Evolutionary conservation across 2,329 filamentous ascomycete genomes (phyloP), one percentile per base, ranked within the genome.

Genomic region (Botryotinia narcissicola): DNA sequence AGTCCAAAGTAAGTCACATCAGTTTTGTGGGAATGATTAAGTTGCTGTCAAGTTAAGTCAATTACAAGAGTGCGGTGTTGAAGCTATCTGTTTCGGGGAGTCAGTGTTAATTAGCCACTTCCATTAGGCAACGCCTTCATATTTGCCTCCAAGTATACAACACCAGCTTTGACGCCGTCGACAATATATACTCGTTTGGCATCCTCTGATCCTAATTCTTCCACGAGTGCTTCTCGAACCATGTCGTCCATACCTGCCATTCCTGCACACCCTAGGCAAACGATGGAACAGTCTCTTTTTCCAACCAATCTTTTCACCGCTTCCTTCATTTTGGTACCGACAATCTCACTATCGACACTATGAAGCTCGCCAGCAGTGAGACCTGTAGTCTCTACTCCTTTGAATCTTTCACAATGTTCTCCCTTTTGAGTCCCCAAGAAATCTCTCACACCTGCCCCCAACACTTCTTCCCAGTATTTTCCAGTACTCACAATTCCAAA

Each of bases 401-500:
- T 92, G 80, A 97, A 97, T 64, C 76, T 75, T 37, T 71, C 74
- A n/a, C 75, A 75, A 3, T 63, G 37, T 37, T 74, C 74, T 22
- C 80, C 81, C 73, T 63, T 16, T 80, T 76, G 10, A 77, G 77
- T 2, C 0, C 91, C 92, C 0, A 97, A 82, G 75, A 93, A 91
- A 0, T 83, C 81, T 3, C 83, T 83, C 0, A 96, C 91, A 0
- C 92, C 94, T 0, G 87, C 83, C 0, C 84, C 85, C 20, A 98
- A 84, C 51, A 96, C 90, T 0, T 85, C 82, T 79, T 95, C 92
- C 95, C 95, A 98, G 76, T 92, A 92, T 73, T 89, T 88, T 0
- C 94, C 95, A 0, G 95, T 98, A 8, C 92, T 95, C 8, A 98
- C 91, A 75, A 98, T 96, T 3, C 94, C 95, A 85, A 96, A 98